Base-by-base conservation (phyloP, 345 rosid genomes). In the Ailanthus altissimus region DNA sequence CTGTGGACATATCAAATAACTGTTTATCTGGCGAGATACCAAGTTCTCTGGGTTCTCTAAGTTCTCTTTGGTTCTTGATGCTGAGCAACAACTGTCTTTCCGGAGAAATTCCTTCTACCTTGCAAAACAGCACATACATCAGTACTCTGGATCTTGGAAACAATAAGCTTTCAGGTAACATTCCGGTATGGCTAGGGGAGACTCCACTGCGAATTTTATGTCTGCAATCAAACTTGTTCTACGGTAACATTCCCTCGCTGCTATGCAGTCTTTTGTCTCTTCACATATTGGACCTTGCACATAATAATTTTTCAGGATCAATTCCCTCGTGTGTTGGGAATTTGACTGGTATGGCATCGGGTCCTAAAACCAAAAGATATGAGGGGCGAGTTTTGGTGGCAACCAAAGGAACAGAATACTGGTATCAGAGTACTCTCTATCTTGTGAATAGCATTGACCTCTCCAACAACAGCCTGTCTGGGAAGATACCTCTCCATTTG, bases 401-500 rank as follows among this genome's bases (percentile, higher is more conserved):
- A 11, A 26, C 54, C 1, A 64, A 72, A 78, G 63, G 66, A 10
- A 61, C 42, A 20, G 50, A 23, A 36, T 23, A 8, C 8, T 49
- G 18, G 5, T 78, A 45, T 45, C 12, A 57, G 3, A 50, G 21
- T 10, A 62, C 72, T n/a, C 65, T 78, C 21, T 65, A 51, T 40
- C 72, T 72, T 5, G 76, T 51, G n/a, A 80, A 71, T n/a, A 67
- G 51, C 49, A 16, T 69, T 13, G 76, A 80, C 56, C 79, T 75
- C 7, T 69, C 75, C 7, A 32, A 25, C 45, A 79, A 81, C 23
- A 59, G 58, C 38, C 10, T 81, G 1, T 46, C 28, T 5, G 81
- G 79, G 18, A 36, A 57, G 23, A 40, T 82, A 5, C 84, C 81
- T 6, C n/a, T n/a, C 60, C 75, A 62, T 43, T 53, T 80, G 42